phyloP scores from a whole-genome alignment of 139 green algal genomes.

The Coelastrella sp. region DNA sequence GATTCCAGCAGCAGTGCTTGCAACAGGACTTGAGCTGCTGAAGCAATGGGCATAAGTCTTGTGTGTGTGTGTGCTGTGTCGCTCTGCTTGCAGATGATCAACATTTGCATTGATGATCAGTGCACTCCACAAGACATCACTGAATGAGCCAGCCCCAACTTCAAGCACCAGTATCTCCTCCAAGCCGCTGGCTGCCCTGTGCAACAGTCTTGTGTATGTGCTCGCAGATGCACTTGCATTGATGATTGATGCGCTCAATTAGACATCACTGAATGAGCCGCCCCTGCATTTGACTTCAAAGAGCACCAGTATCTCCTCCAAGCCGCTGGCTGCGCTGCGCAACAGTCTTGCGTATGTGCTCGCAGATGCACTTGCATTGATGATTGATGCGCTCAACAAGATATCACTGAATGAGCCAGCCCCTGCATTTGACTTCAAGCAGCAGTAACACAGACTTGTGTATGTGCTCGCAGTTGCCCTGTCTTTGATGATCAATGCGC shows the following conservation, averaged over 20 bases:
- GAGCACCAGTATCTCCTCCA: conserved; percentile 77
- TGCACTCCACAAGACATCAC: no score
- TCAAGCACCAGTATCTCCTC: conserved; percentile 49
- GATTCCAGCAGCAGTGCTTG: conserved; percentile 71
- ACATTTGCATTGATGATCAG: no score
- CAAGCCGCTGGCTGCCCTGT: conserved; percentile 32
- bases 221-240: conserved; percentile 45
- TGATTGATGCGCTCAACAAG: no score
- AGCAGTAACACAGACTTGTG: neutral
- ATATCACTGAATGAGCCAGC: neutral
- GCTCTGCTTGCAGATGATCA: no score
- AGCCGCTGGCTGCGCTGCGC: neutral
- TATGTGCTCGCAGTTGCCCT: conserved; percentile 44
- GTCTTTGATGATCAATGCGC: conserved; percentile 55
- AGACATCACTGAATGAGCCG: conserved; percentile 37
- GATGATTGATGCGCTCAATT: conserved; percentile 58
- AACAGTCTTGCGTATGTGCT: neutral
- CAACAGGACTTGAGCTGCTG: conserved; percentile 59
- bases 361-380: no score
- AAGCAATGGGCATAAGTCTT: no score
- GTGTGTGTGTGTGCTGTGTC: no score
- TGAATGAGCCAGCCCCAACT: neutral
- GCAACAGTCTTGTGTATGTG: neutral
- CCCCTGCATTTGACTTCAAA: conserved; percentile 71
- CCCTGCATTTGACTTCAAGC: neutral